Evolutionary conservation across 768 basidiomycete genomes (phyloP).

Genomic region (Rhodosporidiobolus sp.): DNA sequence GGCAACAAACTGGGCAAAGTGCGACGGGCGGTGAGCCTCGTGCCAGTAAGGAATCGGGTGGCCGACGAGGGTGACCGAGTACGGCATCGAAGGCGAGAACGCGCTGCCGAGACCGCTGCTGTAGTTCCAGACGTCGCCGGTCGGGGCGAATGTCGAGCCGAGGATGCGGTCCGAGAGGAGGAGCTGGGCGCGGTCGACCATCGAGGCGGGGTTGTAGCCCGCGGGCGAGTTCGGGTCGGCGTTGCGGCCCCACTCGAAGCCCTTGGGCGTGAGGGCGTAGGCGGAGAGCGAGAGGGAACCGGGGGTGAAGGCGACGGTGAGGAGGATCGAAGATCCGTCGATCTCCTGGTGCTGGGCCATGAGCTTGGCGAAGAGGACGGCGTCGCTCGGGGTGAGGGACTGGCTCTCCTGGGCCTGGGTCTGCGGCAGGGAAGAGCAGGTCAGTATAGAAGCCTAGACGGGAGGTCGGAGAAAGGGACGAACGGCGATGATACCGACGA

Average conservation of each 20-base stretch:
- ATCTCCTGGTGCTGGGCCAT: constrained; percentile 91
- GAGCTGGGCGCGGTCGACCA: constrained; percentile 88
- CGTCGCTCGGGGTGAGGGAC: constrained; percentile 87
- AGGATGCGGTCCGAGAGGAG: constrained; percentile 91
- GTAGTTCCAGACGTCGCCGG: constrained; percentile 94
- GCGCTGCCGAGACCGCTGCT: constrained; percentile 31
- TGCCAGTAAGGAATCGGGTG: constrained; percentile 42
- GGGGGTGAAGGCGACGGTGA: constrained; percentile 94
- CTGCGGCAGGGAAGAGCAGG: constrained; percentile 57
- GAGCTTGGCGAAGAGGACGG: constrained; percentile 88
- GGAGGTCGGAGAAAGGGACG: neutral
- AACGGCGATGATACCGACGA: constrained; percentile 44
- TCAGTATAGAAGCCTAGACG: neutral
- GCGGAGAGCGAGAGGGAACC: constrained; percentile 94
- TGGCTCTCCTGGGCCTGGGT: constrained; percentile 90
- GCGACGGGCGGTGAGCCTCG: constrained; percentile 39
- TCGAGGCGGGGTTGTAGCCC: constrained; percentile 90
- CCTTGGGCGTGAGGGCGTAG: constrained; percentile 81
- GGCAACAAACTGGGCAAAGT: constrained; percentile 41
- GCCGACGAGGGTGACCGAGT: constrained; percentile 42
- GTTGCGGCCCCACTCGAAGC: constrained; percentile 98
- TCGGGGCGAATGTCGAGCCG: constrained; percentile 90
- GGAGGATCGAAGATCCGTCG: constrained; percentile 88
- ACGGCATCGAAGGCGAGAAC: constrained; percentile 43
- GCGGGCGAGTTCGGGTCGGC: constrained; percentile 51